phyloP scores from a whole-genome alignment of 106 monocot species.

The Chionographis japonica region DNA sequence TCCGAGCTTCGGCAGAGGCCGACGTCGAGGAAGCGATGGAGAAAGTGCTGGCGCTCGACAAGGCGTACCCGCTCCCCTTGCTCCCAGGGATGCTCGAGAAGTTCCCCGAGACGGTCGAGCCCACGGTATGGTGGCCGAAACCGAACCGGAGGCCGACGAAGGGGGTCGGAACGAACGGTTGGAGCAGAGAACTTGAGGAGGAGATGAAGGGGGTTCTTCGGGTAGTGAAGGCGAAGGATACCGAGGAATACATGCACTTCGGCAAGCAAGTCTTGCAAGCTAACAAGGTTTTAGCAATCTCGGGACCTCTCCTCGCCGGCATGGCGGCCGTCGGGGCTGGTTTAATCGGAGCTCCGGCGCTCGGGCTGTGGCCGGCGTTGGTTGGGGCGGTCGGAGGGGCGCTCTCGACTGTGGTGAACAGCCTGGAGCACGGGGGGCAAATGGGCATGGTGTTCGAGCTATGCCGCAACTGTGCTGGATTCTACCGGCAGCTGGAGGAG shows the following conservation, averaged over 20 bases:
- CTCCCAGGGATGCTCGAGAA: constrained; percentile 78
- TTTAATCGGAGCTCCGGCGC: constrained; percentile 10
- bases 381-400: constrained; percentile 49
- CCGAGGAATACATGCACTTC: constrained; percentile 34
- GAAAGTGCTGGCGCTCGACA: constrained; percentile 61
- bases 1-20: constrained; percentile 1
- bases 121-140: constrained; percentile 73
- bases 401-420: constrained; percentile 54
- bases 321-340: constrained; percentile 36
- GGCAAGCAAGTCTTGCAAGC: constrained; percentile 35
- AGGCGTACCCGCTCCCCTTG: constrained; percentile 70
- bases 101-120: constrained; percentile 62
- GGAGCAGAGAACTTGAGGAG: constrained; percentile 46
- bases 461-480: constrained; percentile 59
- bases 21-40: constrained; percentile 52
- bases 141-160: neutral
- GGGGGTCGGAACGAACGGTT: constrained; percentile 22
- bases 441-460: constrained; percentile 84
- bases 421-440: constrained; percentile 74
- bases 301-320: constrained; percentile 60
- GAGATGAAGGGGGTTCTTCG: constrained; percentile 43
- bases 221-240: constrained; percentile 51
- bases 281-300: constrained; percentile 54
- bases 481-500: constrained; percentile 54
- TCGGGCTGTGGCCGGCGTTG: constrained; percentile 21